Evolutionary conservation across 345 rosid species (phyloP).

Genomic region (Fremontodendron californicum): DNA sequence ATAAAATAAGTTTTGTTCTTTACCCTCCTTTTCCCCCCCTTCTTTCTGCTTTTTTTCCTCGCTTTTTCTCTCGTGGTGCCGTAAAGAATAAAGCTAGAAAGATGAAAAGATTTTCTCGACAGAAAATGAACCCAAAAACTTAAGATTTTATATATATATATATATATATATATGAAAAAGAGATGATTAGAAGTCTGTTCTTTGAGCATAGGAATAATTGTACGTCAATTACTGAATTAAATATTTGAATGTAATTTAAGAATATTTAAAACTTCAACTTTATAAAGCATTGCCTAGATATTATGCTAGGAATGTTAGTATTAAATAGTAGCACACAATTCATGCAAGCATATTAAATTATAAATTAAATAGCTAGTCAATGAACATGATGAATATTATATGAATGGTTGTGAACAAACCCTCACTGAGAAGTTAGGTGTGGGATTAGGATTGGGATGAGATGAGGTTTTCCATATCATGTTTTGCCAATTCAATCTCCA

Average conservation of each 20-base stretch:
- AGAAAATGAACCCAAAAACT: neutral
- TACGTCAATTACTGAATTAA: too few relatives aligned
- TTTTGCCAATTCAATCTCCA: neutral
- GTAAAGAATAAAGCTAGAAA: conserved; percentile 8
- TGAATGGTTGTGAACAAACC: neutral
- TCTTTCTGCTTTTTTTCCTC: neutral
- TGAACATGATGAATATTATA: too few relatives aligned
- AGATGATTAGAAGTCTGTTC: too few relatives aligned
- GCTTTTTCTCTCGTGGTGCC: neutral
- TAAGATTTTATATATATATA: too few relatives aligned
- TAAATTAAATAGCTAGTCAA: too few relatives aligned
- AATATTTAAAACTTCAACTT: neutral
- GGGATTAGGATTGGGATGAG: neutral
- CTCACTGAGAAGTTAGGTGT: neutral
- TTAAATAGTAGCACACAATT: too few relatives aligned
- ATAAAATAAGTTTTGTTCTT: neutral
- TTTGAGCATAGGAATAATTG: too few relatives aligned
- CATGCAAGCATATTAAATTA: neutral
- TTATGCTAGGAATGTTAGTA: too few relatives aligned
- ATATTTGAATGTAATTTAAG: too few relatives aligned
- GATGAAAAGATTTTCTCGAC: neutral
- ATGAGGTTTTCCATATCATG: neutral
- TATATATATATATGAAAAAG: too few relatives aligned
- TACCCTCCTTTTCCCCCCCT: neutral
- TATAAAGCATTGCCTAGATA: too few relatives aligned